Evolutionary conservation across 169 alveolate genomes (phyloP).

Genomic region (Plasmodium gallinaceum): DNA sequence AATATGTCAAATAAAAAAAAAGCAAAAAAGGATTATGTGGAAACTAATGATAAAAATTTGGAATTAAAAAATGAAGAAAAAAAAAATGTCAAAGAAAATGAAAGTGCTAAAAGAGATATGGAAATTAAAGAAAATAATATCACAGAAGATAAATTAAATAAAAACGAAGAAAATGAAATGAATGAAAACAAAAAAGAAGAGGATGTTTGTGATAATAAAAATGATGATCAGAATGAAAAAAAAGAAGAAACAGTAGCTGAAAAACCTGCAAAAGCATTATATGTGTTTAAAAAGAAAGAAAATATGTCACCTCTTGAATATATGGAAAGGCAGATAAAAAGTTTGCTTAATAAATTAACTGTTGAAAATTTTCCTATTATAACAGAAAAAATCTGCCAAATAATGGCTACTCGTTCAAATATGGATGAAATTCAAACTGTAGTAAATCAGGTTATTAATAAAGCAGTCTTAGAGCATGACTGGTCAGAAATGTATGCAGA

Average conservation of each 20-base stretch:
- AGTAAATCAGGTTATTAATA: conserved; percentile 86
- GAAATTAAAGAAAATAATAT: not conserved
- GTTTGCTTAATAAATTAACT: conserved; percentile 91
- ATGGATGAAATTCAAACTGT: conserved; percentile 86
- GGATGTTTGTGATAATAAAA: not conserved
- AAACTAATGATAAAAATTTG: conserved; percentile 10
- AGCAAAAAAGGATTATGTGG: conserved; percentile 16
- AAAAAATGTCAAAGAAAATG: not conserved
- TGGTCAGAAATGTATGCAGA: conserved; percentile 95
- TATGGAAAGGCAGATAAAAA: conserved; percentile 87
- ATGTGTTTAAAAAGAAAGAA: conserved; percentile 73
- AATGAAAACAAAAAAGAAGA: not conserved
- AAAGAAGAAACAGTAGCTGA: conserved; percentile 20
- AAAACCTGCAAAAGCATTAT: conserved; percentile 66
- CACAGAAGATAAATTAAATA: conserved; percentile 15
- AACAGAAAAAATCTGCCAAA: conserved; percentile 91
- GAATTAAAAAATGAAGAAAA: conserved; percentile 19
- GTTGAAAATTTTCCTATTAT: conserved; percentile 92
- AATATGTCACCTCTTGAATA: conserved; percentile 83
- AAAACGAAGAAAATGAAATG: not conserved
- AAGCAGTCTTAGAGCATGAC: conserved; percentile 93
- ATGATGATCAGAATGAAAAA: conserved; percentile 5
- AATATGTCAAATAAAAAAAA: conserved; percentile 14
- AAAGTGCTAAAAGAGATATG: not conserved
- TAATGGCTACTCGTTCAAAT: conserved; percentile 83